Base-by-base conservation (phyloP, 106 monocot genomes). In the Dendrobium huoshanense region DNA sequence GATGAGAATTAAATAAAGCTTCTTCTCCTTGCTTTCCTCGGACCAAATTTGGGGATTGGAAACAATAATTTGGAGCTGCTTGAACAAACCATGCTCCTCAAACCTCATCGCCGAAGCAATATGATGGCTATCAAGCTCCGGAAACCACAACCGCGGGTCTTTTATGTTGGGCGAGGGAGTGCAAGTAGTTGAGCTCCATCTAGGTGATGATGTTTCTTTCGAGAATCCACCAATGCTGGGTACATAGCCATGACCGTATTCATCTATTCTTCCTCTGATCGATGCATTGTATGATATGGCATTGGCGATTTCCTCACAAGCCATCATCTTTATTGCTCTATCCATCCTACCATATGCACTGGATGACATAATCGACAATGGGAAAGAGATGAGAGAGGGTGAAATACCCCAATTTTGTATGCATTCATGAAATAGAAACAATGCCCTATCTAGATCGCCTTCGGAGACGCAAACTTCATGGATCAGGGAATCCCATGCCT, bases 21-120 rank as follows among this genome's bases (percentile, higher is more conserved):
- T 94, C 89, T 90, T 97, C 70, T 79, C 90, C 75, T 89, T 92
- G 78, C 92, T 94, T 68, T 97, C 96, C 9, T 97, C 96, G 41
- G 85, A 86, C 96, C 92, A 97, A 33, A 85, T 48, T 22, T 84
- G 86, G 31, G 89, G 33, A 56, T 97, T 94, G 27, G 96, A 92
- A 58, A 88, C 37, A 56, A 83, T 88, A 54, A 87, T 86, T 72
- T 88, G 88, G 9, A 88, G 78, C 43, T 84, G 85, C 48, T 85
- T 88, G 37, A 37, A 1, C 2, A 37, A 37, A 37, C 37, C 2
- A 37, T 37, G 37, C 37, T 37, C 37, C 37, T 37, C 37, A 1
- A 37, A 37, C 37, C 37, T 37, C 37, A 37, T 37, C 37, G 1
- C 1, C 37, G 2, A 37, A 37, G 37, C 37, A 37, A 37, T 37